phyloP scores from a whole-genome alignment of 2,329 filamentous ascomycete species.

The Hymenoscyphus albidus region DNA sequence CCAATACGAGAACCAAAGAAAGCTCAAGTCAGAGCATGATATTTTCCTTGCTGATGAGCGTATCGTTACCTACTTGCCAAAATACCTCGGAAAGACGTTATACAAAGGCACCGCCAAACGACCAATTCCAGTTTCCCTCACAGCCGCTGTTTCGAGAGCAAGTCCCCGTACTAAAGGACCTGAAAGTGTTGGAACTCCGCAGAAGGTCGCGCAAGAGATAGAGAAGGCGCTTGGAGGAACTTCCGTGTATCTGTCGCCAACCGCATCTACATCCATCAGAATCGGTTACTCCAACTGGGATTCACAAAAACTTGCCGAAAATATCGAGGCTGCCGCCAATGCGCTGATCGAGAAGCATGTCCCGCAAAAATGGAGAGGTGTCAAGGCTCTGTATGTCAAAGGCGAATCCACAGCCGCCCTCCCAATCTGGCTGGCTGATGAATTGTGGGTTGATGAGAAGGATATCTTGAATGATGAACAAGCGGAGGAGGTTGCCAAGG shows the following conservation, averaged over 20 bases:
- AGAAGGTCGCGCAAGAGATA: conserved; percentile 74
- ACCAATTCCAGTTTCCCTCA: conserved; percentile 76
- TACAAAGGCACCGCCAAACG: conserved; percentile 81
- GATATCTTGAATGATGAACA: conserved; percentile 61
- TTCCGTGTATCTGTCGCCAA: conserved; percentile 73
- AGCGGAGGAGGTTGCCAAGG: conserved; percentile 35
- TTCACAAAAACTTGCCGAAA: conserved; percentile 72
- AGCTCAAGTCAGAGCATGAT: conserved; percentile 82
- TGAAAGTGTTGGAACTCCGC: conserved; percentile 37
- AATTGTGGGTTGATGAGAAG: conserved; percentile 81
- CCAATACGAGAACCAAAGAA: conserved; percentile 81
- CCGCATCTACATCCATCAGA: conserved; percentile 74
- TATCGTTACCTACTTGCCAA: conserved; percentile 70
- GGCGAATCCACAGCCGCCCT: conserved; percentile 75
- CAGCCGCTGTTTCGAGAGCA: conserved; percentile 56
- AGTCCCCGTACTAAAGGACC: conserved; percentile 54
- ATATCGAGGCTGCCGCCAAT: conserved; percentile 68
- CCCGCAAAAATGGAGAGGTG: conserved; percentile 81
- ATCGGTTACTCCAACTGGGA: conserved; percentile 74
- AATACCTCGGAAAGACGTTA: conserved; percentile 84
- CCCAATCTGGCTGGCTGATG: conserved; percentile 90
- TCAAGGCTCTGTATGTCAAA: conserved; percentile 85
- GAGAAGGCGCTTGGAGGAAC: conserved; percentile 72
- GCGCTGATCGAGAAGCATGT: conserved; percentile 75
- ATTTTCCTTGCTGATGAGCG: conserved; percentile 91